Percentiles rank a stretch among this genome's conserved stretches.
These are phyloP conservation scores for Tricladium varicosporioides DNA, from an alignment of 2,329 filamentous ascomycete species.

Conservation along the genomic window DNA sequence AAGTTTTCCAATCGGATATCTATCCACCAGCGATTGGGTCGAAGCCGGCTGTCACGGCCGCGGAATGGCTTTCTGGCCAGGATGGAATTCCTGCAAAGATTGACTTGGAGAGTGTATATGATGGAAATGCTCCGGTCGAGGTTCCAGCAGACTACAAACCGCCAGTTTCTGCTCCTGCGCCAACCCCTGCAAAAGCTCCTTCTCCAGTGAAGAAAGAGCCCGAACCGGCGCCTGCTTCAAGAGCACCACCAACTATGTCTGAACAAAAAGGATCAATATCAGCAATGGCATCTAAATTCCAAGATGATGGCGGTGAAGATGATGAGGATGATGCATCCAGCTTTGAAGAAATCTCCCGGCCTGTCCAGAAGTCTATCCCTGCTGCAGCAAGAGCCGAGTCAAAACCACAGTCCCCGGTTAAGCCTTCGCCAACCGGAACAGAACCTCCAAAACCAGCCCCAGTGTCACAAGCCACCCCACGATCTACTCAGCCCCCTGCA, in stretches of 20 bases:
- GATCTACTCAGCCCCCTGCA: slow-evolving; percentile 20
- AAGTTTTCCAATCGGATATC: slow-evolving; percentile 96
- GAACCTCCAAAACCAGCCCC: slow-evolving; percentile 33
- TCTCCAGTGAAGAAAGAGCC: slow-evolving; percentile 51
- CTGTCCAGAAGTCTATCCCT: slow-evolving; percentile 56
- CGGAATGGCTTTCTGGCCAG: slow-evolving; percentile 87
- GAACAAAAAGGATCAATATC: slow-evolving; percentile 88
- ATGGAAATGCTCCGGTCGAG: slow-evolving; percentile 77
- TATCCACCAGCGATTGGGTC: slow-evolving; percentile 81
- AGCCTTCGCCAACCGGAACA: slow-evolving; percentile 30
- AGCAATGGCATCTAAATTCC: slow-evolving; percentile 80
- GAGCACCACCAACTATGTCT: slow-evolving; percentile 64
- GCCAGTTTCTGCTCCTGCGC: slow-evolving; percentile 43
- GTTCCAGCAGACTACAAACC: slow-evolving; percentile 68
- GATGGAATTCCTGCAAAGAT: slow-evolving; percentile 85
- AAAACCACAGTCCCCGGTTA: slow-evolving; percentile 45
- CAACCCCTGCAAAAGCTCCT: slow-evolving; percentile 42
- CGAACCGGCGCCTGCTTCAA: slow-evolving; percentile 45
- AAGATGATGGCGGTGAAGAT: slow-evolving; percentile 65
- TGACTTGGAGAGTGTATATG: slow-evolving; percentile 87
- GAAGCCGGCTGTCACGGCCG: slow-evolving; percentile 75
- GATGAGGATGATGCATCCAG: slow-evolving; percentile 65
- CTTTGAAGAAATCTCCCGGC: slow-evolving; percentile 84
- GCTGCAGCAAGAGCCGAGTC: slow-evolving; percentile 37
- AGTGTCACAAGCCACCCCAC: slow-evolving; percentile 23